phyloP scores from a whole-genome alignment of 176 grass and related monocot genomes.

The Musa troglodytarum region DNA sequence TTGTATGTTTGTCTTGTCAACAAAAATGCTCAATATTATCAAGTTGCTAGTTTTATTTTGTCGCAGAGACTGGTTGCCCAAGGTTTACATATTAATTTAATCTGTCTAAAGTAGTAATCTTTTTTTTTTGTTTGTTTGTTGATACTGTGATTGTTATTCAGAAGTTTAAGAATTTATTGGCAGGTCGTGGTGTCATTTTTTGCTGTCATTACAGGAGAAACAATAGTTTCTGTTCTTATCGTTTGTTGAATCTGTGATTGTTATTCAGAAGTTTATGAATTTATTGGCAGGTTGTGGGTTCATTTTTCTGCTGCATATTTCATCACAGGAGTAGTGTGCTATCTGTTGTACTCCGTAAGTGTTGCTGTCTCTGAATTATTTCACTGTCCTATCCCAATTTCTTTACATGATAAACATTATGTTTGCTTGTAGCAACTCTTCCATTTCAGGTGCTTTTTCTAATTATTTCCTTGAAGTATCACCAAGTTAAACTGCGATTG shows the following conservation, averaged over 20 bases:
- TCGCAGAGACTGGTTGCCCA: not conserved
- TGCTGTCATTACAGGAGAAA: not conserved
- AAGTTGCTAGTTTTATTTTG: not conserved
- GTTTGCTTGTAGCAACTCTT: not conserved
- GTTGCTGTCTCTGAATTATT: constrained; percentile 7
- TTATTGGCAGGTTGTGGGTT: constrained; percentile 79
- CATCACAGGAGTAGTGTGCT: constrained; percentile 72
- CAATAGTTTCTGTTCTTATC: not conserved
- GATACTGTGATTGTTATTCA: not conserved
- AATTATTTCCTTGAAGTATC: not conserved
- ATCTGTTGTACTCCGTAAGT: constrained; percentile 82
- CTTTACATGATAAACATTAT: not conserved
- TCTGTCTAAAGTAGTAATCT: not conserved
- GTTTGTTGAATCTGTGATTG: not conserved
- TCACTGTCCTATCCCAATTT: not conserved
- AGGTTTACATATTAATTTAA: not conserved
- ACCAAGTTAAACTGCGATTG: not conserved
- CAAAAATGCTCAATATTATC: not conserved
- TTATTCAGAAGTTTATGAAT: not conserved
- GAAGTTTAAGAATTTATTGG: not conserved
- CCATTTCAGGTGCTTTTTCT: not conserved
- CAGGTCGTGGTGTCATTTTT: not conserved
- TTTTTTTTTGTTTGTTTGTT: not conserved
- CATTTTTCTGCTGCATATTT: constrained; percentile 87
- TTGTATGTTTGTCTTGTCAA: not conserved